These are phyloP conservation scores for Barnettozyma populi DNA, from an alignment of 805 yeast genomes.

Conservation along the genomic window DNA sequence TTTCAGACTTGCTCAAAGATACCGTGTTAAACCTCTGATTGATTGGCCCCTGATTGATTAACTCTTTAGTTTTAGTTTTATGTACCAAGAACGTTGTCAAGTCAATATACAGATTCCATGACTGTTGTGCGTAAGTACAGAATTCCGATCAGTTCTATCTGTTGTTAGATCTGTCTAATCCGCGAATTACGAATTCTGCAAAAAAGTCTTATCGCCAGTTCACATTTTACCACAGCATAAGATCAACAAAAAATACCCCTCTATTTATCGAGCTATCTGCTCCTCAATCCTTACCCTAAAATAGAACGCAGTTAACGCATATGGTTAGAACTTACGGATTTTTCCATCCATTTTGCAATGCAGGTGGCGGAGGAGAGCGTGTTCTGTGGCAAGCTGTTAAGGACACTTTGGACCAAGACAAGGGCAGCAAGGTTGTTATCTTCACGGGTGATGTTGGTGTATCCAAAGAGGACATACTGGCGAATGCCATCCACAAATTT, in stretches of 20 bases:
- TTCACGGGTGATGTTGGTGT: constrained; percentile 65
- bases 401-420: constrained; percentile 49
- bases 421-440: constrained; percentile 52
- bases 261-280: background rate
- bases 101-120: no score
- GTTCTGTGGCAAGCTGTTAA: constrained; percentile 93
- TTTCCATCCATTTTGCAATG: constrained; percentile 93
- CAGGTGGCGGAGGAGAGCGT: constrained; percentile 98
- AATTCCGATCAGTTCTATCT: no score
- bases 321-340: constrained; percentile 56
- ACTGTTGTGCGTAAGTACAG: no score
- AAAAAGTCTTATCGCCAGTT: background rate
- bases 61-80: no score
- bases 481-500: constrained; percentile 51
- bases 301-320: background rate
- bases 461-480: constrained; percentile 43
- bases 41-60: no score
- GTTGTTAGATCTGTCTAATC: no score
- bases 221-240: background rate
- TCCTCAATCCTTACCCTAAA: background rate
- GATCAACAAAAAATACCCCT: background rate
- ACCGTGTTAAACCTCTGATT: no score
- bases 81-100: no score
- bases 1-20: no score
- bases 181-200: no score